Conservation (phyloP, 1,139 yeast species). For the Candida pseudocylindracea region DNA sequence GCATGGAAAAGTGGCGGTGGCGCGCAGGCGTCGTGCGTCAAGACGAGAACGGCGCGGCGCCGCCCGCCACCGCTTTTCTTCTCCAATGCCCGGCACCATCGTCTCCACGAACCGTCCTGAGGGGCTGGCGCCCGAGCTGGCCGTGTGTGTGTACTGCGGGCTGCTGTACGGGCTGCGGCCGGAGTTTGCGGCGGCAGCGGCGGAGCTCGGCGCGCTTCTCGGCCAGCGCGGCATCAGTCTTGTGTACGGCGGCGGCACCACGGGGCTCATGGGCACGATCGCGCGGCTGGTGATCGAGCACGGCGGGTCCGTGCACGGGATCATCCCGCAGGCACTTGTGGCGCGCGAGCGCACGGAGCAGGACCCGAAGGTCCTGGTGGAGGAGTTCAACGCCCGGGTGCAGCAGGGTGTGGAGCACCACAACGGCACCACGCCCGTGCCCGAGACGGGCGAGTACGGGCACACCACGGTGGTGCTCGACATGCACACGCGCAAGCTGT, state of each 20-base stretch:
- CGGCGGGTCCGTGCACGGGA: constrained; percentile 67
- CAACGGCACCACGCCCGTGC: constrained; percentile 42
- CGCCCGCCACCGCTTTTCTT: no score
- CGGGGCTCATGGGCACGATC: constrained; percentile 70
- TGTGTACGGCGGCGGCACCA: constrained; percentile 84
- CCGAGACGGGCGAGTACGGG: constrained; percentile 42
- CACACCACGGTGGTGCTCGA: constrained; percentile 64
- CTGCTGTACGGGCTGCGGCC: constrained; percentile 48
- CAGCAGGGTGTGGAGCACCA: constrained; percentile 23
- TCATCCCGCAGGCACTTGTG: constrained; percentile 68
- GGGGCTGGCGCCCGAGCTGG: constrained; percentile 8
- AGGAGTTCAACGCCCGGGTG: constrained; percentile 18
- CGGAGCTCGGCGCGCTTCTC: constrained; percentile 31
- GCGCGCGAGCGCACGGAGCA: constrained; percentile 40
- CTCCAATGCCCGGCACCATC: no score
- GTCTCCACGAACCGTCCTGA: no score
- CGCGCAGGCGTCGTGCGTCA: no score
- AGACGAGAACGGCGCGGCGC: no score
- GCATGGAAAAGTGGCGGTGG: constrained; percentile 26
- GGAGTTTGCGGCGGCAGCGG: constrained; percentile 28
- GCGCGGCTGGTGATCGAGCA: constrained; percentile 48
- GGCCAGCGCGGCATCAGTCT: constrained; percentile 47
- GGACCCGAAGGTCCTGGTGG: constrained; percentile 4
- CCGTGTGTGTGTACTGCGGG: constrained; percentile 74
- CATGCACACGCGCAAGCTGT: constrained; percentile 74